Conservation (phyloP, 1,284 basidiomycete species). For the Apiotrichum domesticum region DNA sequence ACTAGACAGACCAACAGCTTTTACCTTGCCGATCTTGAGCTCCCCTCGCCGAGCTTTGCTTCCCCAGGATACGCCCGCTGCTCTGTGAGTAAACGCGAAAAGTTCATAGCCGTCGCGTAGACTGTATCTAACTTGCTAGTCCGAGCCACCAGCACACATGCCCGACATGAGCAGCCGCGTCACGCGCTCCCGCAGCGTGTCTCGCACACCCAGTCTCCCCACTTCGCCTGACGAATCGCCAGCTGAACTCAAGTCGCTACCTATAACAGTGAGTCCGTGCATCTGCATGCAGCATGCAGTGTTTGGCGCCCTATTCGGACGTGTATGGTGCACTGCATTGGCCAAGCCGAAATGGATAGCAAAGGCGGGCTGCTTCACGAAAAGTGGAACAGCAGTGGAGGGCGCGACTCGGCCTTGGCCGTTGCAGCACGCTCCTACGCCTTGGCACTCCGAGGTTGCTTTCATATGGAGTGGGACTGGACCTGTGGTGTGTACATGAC, state of each 20-base stretch:
- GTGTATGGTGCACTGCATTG: no score
- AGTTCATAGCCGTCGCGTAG: no score
- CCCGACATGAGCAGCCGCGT: conserved; percentile 6
- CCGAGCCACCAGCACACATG: conserved; percentile 8
- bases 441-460: no score
- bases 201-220: conserved; percentile 13
- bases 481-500: no score
- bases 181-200: conserved; percentile 9
- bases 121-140: conserved; percentile 1
- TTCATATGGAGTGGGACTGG: no score
- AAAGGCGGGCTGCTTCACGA: no score
- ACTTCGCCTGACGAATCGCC: conserved; percentile 5
- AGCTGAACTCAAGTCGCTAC: conserved; percentile 14
- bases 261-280: conserved; percentile 15
- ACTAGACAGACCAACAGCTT: conserved; percentile 1
- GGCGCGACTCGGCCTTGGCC: no score
- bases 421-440: no score
- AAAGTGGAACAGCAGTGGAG: no score
- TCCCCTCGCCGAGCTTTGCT: neutral
- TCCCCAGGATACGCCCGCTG: conserved; percentile 4
- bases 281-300: no score
- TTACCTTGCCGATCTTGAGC: conserved; percentile 8
- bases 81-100: conserved; percentile 6
- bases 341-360: no score
- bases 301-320: no score